These are phyloP conservation scores for Sugiyamaella chiloensis DNA, from an alignment of 805 yeast species.

Conservation along the genomic window DNA sequence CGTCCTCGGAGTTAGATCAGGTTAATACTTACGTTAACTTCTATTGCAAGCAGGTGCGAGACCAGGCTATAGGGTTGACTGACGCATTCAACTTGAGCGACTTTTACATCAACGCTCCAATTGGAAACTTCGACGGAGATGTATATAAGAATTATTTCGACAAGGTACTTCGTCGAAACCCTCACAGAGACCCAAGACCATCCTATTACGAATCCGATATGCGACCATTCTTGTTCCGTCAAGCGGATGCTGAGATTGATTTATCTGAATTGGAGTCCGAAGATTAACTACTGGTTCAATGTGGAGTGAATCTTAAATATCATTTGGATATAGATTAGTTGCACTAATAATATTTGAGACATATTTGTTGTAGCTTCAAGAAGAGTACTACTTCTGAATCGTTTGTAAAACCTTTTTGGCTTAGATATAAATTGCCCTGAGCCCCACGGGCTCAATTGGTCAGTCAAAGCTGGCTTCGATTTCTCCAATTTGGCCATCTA, in stretches of 20 bases:
- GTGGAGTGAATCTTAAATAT: too few species aligned
- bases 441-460: too few species aligned
- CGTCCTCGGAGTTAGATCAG: conserved; percentile 45
- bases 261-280: conserved; percentile 1
- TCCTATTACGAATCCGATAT: conserved; percentile 46
- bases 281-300: not conserved
- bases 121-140: conserved; percentile 80
- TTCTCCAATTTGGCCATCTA: too few species aligned
- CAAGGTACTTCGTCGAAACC: conserved; percentile 53
- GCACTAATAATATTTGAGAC: too few species aligned
- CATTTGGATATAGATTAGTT: too few species aligned
- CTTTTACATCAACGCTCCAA: conserved; percentile 73
- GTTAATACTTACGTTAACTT: conserved; percentile 43
- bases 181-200: conserved; percentile 47
- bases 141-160: conserved; percentile 74
- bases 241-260: conserved; percentile 3
- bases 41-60: conserved; percentile 53
- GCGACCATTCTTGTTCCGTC: conserved; percentile 33
- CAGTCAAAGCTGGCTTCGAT: too few species aligned
- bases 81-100: conserved; percentile 84
- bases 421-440: too few species aligned
- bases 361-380: too few species aligned
- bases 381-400: too few species aligned
- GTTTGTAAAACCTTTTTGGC: too few species aligned
- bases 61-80: conserved; percentile 70